Evolutionary conservation across 2,329 filamentous ascomycete genomes (phyloP).

Genomic region (Cladosporium sp.): DNA sequence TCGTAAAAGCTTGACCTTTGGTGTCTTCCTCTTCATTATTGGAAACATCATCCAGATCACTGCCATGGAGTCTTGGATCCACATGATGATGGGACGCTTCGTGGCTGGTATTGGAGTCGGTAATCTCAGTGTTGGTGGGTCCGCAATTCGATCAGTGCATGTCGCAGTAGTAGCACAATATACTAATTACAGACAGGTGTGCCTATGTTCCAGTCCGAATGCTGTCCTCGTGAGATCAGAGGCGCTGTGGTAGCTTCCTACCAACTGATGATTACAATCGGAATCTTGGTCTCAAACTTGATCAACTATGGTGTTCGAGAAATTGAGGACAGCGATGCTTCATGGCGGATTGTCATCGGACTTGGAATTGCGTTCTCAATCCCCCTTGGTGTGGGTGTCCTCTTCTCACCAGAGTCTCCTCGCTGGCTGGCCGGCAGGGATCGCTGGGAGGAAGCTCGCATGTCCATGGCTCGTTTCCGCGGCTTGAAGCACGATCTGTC

Average conservation of each 20-base stretch:
- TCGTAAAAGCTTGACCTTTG: not conserved
- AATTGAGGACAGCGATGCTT: constrained; percentile 21
- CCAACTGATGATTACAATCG: constrained; percentile 45
- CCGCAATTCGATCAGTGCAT: constrained; percentile 27
- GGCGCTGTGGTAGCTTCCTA: constrained; percentile 44
- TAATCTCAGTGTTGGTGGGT: constrained; percentile 28
- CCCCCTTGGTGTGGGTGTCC: constrained; percentile 22
- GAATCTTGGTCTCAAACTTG: constrained; percentile 44
- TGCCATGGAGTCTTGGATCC: constrained; percentile 20
- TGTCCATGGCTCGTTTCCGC: constrained; percentile 31
- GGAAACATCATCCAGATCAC: constrained; percentile 43
- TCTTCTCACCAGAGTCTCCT: constrained; percentile 43
- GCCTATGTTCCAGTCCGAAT: constrained; percentile 44
- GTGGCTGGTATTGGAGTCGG: constrained; percentile 43
- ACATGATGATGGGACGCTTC: constrained; percentile 37
- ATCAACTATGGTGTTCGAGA: constrained; percentile 42
- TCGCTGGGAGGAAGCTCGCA: constrained; percentile 36
- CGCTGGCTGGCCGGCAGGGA: constrained; percentile 27
- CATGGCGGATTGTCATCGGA: constrained; percentile 45
- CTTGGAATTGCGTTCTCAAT: constrained; percentile 41
- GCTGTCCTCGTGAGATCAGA: constrained; percentile 42
- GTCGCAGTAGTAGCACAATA: constrained; percentile 14
- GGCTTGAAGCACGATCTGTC: constrained; percentile 37
- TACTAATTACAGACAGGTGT: constrained; percentile 32
- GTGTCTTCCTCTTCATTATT: constrained; percentile 30